These are phyloP conservation scores for Apiotrichum siamense DNA, from an alignment of 1,284 basidiomycete species.

Conservation along the genomic window DNA sequence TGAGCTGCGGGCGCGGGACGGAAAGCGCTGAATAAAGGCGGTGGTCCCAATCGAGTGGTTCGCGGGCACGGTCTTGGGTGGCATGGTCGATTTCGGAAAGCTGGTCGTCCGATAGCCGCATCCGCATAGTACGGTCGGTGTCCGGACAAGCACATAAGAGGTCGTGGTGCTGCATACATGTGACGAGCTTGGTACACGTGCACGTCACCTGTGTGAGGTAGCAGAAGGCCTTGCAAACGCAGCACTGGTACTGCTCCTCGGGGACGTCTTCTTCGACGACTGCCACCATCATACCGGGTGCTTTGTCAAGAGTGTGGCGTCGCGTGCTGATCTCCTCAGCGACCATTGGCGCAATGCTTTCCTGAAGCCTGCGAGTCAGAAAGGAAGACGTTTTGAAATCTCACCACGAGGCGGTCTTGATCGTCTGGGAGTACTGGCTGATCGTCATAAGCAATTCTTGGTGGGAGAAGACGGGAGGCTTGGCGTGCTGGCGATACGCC, in stretches of 20 bases:
- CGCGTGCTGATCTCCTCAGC: constrained; percentile 72
- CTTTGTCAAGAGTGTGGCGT: constrained; percentile 50
- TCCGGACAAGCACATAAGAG: constrained; percentile 65
- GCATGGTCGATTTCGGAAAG: constrained; percentile 62
- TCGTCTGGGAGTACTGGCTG: constrained; percentile 85
- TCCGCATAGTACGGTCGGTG: constrained; percentile 62
- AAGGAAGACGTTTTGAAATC: constrained; percentile 25
- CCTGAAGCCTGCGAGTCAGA: constrained; percentile 61
- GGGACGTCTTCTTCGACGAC: constrained; percentile 72
- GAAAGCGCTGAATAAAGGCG: constrained; percentile 68
- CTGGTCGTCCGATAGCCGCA: constrained; percentile 75
- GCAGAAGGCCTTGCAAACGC: constrained; percentile 87
- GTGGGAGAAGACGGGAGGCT: constrained; percentile 95
- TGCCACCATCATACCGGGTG: constrained; percentile 58
- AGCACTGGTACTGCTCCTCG: constrained; percentile 94
- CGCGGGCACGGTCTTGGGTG: constrained; percentile 63
- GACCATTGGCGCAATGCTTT: constrained; percentile 81
- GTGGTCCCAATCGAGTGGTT: constrained; percentile 67
- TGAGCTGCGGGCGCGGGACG: constrained; percentile 64
- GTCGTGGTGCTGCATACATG: constrained; percentile 78
- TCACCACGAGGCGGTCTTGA: constrained; percentile 86
- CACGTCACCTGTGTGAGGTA: constrained; percentile 90
- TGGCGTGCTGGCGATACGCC: constrained; percentile 80
- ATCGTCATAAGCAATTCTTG: constrained; percentile 95
- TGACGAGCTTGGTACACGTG: constrained; percentile 65